Conservation (phyloP, 768 basidiomycete genomes). For the Trametes villosa region DNA sequence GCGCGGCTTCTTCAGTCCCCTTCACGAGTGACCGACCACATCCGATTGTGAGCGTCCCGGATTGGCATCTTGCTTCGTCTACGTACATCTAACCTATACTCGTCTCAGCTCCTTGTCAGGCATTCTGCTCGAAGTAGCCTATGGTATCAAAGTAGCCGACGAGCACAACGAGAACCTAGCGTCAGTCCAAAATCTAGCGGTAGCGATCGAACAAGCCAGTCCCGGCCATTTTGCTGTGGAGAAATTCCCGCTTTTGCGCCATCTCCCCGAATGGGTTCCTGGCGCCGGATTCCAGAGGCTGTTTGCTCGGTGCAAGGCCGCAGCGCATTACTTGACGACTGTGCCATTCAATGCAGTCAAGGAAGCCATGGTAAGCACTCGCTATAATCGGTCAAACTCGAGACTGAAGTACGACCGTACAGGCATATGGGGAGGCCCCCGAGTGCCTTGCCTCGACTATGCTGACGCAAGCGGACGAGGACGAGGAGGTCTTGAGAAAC, state of each 20-base stretch:
- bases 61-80: no score
- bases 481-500: slow-evolving; percentile 13
- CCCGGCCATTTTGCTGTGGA: slow-evolving; percentile 2
- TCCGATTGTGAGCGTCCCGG: no score
- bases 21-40: slow-evolving; percentile 23
- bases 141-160: slow-evolving; percentile 2
- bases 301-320: background rate
- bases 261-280: slow-evolving; percentile 12
- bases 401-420: background rate
- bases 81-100: no score
- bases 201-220: background rate
- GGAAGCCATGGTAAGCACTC: background rate
- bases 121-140: no score
- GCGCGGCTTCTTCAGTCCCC: slow-evolving; percentile 7
- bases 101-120: no score
- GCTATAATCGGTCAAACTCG: no score
- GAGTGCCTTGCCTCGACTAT: background rate
- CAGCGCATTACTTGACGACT: background rate
- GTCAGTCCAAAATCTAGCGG: background rate
- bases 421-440: background rate
- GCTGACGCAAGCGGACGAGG: background rate
- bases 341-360: background rate
- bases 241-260: slow-evolving; percentile 1
- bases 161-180: background rate
- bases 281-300: background rate